These are phyloP conservation scores for Dunaliella salina DNA, from an alignment of 163 green algal species.

Conservation along the genomic window DNA sequence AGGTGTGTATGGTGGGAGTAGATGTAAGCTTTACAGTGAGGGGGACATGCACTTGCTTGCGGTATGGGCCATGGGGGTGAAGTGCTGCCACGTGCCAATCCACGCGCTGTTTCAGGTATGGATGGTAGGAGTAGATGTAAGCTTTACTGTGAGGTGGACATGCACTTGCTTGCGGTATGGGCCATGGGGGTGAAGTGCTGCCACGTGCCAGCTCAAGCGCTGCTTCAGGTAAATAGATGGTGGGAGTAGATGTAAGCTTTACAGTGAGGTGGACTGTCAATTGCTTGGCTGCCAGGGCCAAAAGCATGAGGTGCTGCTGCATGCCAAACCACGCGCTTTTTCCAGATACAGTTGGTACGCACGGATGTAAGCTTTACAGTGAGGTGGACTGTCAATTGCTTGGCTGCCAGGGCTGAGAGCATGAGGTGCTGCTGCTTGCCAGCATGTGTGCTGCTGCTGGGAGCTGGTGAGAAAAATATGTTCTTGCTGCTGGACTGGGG, in stretches of 20 bases:
- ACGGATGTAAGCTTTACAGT: neutral
- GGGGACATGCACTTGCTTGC: too few species aligned
- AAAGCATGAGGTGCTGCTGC: conserved; percentile 86
- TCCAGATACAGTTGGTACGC: neutral
- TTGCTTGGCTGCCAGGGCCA: conserved; percentile 9
- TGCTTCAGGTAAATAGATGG: conserved; percentile 29
- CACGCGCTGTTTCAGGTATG: conserved; percentile 44
- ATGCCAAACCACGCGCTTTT: conserved; percentile 72
- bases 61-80: conserved; percentile 60
- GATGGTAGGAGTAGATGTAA: neutral
- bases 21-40: neutral
- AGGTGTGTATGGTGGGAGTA: neutral
- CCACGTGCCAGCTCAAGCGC: conserved; percentile 73
- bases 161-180: too few species aligned
- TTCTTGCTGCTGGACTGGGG: too few species aligned
- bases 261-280: neutral
- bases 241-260: neutral
- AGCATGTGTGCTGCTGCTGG: too few species aligned
- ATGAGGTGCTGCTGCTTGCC: conserved; percentile 80
- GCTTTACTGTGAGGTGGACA: neutral
- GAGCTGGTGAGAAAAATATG: too few species aligned
- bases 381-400: neutral
- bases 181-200: conserved; percentile 79
- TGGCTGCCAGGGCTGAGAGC: conserved; percentile 40
- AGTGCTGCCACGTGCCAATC: conserved; percentile 82